phyloP scores from a whole-genome alignment of 345 rosid species.

The Melaleuca alternifolia region DNA sequence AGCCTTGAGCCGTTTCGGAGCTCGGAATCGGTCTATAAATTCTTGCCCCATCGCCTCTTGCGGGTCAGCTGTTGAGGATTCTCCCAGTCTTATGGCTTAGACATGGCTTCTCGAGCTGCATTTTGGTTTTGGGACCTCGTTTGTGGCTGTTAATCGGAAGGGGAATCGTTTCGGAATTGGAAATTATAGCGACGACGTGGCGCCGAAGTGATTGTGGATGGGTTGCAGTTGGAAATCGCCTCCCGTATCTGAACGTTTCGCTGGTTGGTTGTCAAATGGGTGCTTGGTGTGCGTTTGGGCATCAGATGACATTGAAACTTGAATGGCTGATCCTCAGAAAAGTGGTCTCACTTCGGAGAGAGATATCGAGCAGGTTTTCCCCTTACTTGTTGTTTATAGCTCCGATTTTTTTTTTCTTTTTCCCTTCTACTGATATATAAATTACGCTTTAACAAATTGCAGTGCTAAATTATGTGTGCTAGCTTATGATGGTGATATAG shows the following conservation, averaged over 20 bases:
- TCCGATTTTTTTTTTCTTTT: background rate
- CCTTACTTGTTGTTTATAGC: conserved; percentile 10
- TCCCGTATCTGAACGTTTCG: conserved; percentile 8
- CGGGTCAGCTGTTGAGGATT: background rate
- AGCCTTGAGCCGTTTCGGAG: conserved; percentile 6
- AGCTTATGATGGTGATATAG: background rate
- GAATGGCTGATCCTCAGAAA: conserved; percentile 76
- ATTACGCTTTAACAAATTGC: background rate
- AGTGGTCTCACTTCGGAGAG: conserved; percentile 48
- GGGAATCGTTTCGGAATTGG: background rate
- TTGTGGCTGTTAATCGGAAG: background rate
- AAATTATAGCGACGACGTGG: background rate
- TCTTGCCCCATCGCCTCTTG: background rate
- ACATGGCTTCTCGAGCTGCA: background rate
- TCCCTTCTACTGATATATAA: background rate
- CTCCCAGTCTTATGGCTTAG: conserved; percentile 5
- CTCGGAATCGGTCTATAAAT: background rate
- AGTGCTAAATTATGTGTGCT: background rate
- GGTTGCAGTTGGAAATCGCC: conserved; percentile 7
- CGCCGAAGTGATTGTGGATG: conserved; percentile 10
- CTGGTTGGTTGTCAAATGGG: conserved; percentile 41
- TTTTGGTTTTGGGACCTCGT: background rate
- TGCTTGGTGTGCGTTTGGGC: conserved; percentile 18
- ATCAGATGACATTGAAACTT: conserved; percentile 17
- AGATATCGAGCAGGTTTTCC: conserved; percentile 69